Evolutionary conservation across 495 filamentous ascomycete genomes (phyloP), one percentile per base, ranked within the genome.

Genomic region (Cercophora sp.): DNA sequence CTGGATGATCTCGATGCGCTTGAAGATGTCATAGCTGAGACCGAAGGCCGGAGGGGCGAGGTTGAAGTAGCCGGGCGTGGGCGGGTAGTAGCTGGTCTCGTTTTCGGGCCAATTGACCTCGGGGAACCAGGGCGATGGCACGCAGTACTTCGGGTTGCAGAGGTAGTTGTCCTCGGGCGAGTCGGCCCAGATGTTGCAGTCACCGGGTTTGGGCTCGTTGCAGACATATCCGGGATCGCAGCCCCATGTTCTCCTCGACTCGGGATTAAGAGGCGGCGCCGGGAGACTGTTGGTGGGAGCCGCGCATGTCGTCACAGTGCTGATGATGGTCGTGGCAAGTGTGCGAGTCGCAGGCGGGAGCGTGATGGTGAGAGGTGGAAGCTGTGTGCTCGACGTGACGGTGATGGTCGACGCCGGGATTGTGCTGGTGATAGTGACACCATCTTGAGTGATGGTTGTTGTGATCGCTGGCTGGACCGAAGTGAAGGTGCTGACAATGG

Each of bases 171-270:
- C 52, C 1, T 66, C 68, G 13, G 85, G 85, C 19, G 78, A 67
- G 29, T 75, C 73, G 8, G 68, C 70, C 60, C 75, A 83, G 15
- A 85, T 3, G 52, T 77, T 77, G 60, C 84, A 86, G 23, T 64
- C 62, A 5, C 34, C 62, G 0, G 73, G 69, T 55, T 72, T 76
- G 1, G 78, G 70, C 52, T 66, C 64, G 34, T 65, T 66, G 65
- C 86, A 89, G 18, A 88, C 66, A 11, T 54, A 81, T 1, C 85
- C 85, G 8, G 86, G 81, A 8, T 65, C 46, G 54, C 86, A 89
- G 26, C 85, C 85, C 74, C 75, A 84, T 1, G 75, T 77, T 27
- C 59, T 64, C 34, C 79, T 66, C 4, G 66, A 69, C 1, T 42
- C 24, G 22, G 29, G 13, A 22, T 20, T 16, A 16, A 11, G 37